Evolutionary conservation across 345 rosid species (phyloP).

Genomic region (Lepidium didymum): DNA sequence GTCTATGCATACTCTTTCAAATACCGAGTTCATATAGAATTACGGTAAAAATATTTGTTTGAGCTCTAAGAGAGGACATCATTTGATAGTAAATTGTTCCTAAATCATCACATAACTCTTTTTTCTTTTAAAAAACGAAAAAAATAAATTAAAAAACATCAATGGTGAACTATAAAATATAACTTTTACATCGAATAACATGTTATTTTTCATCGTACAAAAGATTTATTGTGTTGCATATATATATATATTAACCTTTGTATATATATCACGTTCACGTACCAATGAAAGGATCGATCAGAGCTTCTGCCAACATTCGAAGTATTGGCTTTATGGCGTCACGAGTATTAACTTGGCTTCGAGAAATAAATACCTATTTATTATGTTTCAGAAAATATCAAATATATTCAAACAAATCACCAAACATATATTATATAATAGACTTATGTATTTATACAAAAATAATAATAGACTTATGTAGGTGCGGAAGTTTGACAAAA

Average conservation of each 20-base stretch:
- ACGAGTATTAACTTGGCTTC: constrained; percentile 12
- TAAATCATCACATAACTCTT: too few species aligned
- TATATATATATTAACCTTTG: neutral
- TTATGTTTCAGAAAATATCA: neutral
- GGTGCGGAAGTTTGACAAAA: too few species aligned
- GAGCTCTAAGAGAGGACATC: too few species aligned
- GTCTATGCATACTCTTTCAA: too few species aligned
- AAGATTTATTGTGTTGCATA: neutral
- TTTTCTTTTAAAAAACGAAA: too few species aligned
- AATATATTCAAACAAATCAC: neutral
- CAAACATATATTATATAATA: too few species aligned
- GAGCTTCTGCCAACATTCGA: constrained; percentile 8
- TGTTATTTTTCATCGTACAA: neutral
- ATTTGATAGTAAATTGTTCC: too few species aligned
- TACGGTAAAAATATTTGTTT: too few species aligned
- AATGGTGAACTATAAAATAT: neutral
- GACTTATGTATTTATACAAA: too few species aligned
- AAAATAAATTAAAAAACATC: too few species aligned
- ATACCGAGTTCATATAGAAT: too few species aligned
- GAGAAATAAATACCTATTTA: neutral
- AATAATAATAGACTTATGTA: too few species aligned
- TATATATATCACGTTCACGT: neutral
- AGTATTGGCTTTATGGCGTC: constrained; percentile 21
- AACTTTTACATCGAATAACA: neutral
- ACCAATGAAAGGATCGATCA: neutral